Percentiles rank a stretch among this genome's conserved stretches.
phyloP scores from a whole-genome alignment of 495 filamentous ascomycete species.

The Cairneyella variabilis region DNA sequence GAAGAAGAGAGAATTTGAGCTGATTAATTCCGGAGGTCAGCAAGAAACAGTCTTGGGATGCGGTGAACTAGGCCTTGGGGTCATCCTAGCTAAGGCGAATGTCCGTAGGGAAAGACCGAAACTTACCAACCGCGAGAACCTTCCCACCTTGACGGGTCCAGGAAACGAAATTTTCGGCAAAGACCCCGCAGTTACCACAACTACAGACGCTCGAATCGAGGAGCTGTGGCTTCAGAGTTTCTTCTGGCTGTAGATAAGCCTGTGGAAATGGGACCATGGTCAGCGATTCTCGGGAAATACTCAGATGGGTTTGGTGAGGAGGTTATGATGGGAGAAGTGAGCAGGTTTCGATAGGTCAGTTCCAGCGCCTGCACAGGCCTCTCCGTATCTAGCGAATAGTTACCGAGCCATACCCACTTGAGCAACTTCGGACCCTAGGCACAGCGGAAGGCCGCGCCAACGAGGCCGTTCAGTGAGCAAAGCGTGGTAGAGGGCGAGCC shows the following conservation, averaged over 20 bases:
- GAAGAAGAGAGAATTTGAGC: slow-evolving; percentile 17
- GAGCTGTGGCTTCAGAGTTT: neutral
- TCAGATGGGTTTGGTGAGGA: slow-evolving; percentile 7
- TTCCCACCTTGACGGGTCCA: neutral
- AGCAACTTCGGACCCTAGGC: no score
- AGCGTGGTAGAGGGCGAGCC: no score
- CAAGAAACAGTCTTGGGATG: neutral
- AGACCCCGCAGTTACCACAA: neutral
- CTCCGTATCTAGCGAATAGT: no score
- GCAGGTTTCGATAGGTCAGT: no score
- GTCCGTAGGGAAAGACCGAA: neutral
- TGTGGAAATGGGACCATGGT: no score
- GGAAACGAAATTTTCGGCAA: no score
- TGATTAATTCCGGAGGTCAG: slow-evolving; percentile 8
- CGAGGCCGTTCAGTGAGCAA: no score
- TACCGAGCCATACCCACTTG: no score
- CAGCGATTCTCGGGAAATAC: neutral
- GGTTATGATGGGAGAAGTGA: slow-evolving; percentile 11
- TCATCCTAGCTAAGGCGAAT: slow-evolving; percentile 5
- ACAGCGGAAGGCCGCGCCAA: neutral
- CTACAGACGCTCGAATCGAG: neutral
- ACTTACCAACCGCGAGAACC: neutral
- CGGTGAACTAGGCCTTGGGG: neutral
- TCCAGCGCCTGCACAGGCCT: neutral
- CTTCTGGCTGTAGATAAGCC: neutral